Percentiles rank a stretch among this genome's conserved stretches.
Evolutionary conservation across 331 rosid species (phyloP).

Genomic region (Malus hybrid): DNA sequence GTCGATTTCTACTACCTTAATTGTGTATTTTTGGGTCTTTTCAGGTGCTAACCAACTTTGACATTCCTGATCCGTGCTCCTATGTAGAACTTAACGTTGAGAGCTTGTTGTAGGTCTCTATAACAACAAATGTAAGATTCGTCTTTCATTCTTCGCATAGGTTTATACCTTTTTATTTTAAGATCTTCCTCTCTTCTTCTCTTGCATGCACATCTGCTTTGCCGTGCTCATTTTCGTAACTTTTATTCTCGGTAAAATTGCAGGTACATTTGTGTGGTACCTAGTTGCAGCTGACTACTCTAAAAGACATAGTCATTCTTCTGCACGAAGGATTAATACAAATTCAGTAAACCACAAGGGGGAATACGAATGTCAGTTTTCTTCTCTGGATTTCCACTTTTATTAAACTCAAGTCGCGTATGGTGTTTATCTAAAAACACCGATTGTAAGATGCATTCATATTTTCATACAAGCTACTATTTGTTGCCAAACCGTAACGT

Average conservation of each 20-base stretch:
- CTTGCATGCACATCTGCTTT: neutral
- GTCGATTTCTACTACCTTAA: neutral
- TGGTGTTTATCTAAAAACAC: neutral
- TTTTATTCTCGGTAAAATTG: too few species aligned
- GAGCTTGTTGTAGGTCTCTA: constrained; percentile 43
- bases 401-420: too few species aligned
- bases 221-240: neutral
- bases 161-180: neutral
- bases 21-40: neutral
- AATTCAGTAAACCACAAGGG: neutral
- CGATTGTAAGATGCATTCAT: neutral
- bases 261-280: too few species aligned
- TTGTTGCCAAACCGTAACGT: neutral
- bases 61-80: constrained; percentile 95
- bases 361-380: too few species aligned
- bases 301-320: neutral
- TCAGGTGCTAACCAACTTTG: constrained; percentile 79
- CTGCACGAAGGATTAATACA: neutral
- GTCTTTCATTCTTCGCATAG: neutral
- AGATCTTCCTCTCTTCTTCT: neutral
- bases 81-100: constrained; percentile 64
- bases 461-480: neutral
- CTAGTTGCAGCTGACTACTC: neutral
- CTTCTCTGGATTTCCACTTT: too few species aligned
- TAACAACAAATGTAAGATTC: constrained; percentile 29